phyloP scores from a whole-genome alignment of 2,329 filamentous ascomycete species.

The Ophiognomonia clavigignenti-juglandacearum region DNA sequence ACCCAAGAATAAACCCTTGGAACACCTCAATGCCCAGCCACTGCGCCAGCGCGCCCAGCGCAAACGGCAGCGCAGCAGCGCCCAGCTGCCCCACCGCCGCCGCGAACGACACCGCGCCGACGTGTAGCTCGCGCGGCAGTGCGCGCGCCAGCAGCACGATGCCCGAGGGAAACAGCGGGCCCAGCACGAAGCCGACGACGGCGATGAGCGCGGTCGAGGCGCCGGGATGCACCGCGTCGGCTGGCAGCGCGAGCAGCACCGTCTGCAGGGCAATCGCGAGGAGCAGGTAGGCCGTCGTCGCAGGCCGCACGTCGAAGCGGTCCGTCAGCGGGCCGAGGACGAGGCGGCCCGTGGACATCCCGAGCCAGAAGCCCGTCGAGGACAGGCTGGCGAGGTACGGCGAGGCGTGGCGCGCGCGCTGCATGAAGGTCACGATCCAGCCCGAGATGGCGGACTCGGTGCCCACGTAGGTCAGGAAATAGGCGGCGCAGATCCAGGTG shows the following conservation, averaged over 20 bases:
- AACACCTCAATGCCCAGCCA: slow-evolving; percentile 33
- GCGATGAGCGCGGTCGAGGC: slow-evolving; percentile 27
- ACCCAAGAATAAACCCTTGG: slow-evolving; percentile 23
- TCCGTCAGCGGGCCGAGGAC: slow-evolving; percentile 28
- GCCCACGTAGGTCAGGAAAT: slow-evolving; percentile 39
- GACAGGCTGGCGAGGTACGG: slow-evolving; percentile 32
- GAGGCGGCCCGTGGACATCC: slow-evolving; percentile 36
- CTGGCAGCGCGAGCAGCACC: slow-evolving; percentile 17
- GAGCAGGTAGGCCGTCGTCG: slow-evolving; percentile 23
- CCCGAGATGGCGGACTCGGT: slow-evolving; percentile 39
- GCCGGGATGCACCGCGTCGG: slow-evolving; percentile 15
- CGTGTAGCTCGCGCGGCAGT: slow-evolving; percentile 33
- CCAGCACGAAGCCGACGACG: slow-evolving; percentile 32
- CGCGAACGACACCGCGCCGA: slow-evolving; percentile 38
- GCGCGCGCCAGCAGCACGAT: slow-evolving; percentile 31
- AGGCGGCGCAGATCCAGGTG: slow-evolving; percentile 36
- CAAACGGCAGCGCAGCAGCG: slow-evolving; percentile 36
- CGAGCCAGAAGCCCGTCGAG: slow-evolving; percentile 39
- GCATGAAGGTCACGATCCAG: slow-evolving; percentile 42
- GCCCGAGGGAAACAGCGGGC: slow-evolving; percentile 37
- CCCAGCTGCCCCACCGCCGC: slow-evolving; percentile 39
- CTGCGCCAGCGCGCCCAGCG: slow-evolving; percentile 35
- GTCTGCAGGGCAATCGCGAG: slow-evolving; percentile 18
- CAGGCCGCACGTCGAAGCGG: slow-evolving; percentile 23
- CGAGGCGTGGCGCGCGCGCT: slow-evolving; percentile 31